Evolutionary conservation across 1,284 basidiomycete genomes (phyloP), one percentile per base, ranked within the genome.

Genomic region (Athelia sp.): DNA sequence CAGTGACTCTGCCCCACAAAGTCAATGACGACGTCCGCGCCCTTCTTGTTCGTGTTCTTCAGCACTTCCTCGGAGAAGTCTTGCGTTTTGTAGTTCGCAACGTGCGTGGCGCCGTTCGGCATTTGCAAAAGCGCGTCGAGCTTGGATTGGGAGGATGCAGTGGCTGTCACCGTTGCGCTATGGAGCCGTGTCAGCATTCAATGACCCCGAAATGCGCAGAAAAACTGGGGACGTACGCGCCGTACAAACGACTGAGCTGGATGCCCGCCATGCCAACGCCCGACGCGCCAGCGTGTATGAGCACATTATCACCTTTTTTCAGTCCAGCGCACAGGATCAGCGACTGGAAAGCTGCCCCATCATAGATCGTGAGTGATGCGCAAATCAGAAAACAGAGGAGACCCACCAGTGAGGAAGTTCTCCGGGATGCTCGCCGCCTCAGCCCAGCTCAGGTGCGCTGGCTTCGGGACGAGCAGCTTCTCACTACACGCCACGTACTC

Each of bases 191-290:
- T n/a, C n/a, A n/a, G n/a, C n/a, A n/a, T n/a, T n/a, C n/a, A n/a
- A n/a, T n/a, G n/a, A n/a, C n/a, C n/a, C n/a, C n/a, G n/a, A n/a
- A n/a, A n/a, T n/a, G n/a, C n/a, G n/a, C n/a, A n/a, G n/a, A n/a
- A n/a, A n/a, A n/a, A n/a, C n/a, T n/a, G n/a, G n/a, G n/a, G n/a
- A n/a, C n/a, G n/a, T n/a, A n/a, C n/a, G 90, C 88, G 53, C 82
- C 82, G 52, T 78, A 83, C 48, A 79, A 63, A 50, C 87, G 79
- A 13, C 93, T 91, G 18, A 98, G 73, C 69, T 98, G 95, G 50
- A 92, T 93, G 2, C 93, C 92, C 2, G 94, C 88, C 14, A 96
- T 68, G 2, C 95, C 95, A 2, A 98, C 94, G 46, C 94, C 92
- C 9, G 88, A 91, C 2, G 91, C 92, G 9, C 87, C 92, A 21